phyloP scores from a whole-genome alignment of 2,329 filamentous ascomycete species.

The Apiospora phragmitis region DNA sequence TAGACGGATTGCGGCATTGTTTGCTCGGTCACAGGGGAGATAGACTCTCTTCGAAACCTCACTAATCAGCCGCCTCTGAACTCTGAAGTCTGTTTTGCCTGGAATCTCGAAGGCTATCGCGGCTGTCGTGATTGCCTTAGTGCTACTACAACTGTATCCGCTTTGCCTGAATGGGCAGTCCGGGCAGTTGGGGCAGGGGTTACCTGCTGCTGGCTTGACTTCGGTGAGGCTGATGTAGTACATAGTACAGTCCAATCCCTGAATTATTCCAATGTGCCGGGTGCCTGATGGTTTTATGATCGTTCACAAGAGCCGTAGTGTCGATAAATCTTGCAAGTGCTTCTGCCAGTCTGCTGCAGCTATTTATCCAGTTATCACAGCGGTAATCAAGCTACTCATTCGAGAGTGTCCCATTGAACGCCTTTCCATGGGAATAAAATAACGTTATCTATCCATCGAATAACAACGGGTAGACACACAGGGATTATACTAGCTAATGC shows the following conservation, averaged over 20 bases:
- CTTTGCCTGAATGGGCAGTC: background rate
- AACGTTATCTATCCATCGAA: too few species aligned
- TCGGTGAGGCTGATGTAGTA: background rate
- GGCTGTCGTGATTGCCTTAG: background rate
- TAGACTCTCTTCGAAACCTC: background rate
- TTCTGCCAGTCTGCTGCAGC: too few species aligned
- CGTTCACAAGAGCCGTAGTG: background rate
- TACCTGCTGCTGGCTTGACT: background rate
- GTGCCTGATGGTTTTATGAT: background rate
- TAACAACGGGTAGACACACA: too few species aligned
- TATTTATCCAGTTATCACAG: too few species aligned
- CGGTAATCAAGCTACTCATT: too few species aligned
- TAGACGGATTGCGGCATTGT: background rate
- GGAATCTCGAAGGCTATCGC: background rate
- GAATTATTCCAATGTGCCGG: background rate
- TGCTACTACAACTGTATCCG: background rate
- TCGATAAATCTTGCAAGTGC: too few species aligned
- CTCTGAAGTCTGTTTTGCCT: background rate
- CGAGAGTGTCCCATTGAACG: too few species aligned
- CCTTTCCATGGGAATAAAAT: too few species aligned
- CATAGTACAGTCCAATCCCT: background rate
- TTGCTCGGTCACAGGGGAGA: background rate
- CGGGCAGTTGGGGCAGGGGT: background rate
- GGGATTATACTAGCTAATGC: too few species aligned
- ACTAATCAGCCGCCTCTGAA: background rate